Evolutionary conservation across 768 basidiomycete species (phyloP).

Genomic region (Lepiota venenata): DNA sequence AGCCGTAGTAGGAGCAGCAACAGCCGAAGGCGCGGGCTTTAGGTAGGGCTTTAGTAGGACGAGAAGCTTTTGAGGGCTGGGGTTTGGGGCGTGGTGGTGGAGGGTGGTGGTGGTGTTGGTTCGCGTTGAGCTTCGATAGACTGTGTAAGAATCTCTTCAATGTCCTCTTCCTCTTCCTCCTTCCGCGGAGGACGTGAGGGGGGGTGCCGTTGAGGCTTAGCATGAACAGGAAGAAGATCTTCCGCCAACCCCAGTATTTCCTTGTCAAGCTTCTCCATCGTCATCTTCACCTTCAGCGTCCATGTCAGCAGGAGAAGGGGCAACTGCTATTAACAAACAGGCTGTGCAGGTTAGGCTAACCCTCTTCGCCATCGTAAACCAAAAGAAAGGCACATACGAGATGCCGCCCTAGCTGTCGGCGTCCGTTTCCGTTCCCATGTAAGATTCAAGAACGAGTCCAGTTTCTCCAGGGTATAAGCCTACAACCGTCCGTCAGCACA

Average conservation of each 20-base stretch:
- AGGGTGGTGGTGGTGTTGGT: conserved; percentile 12
- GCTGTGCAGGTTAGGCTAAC: conserved; percentile 8
- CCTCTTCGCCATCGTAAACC: not conserved
- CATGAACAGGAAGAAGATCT: conserved; percentile 12
- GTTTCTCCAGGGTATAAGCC: conserved; percentile 72
- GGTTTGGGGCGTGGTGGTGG: conserved; percentile 31
- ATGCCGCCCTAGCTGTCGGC: conserved; percentile 21
- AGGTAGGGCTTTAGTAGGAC: conserved; percentile 24
- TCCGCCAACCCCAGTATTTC: conserved; percentile 25
- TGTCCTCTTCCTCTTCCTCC: conserved; percentile 36
- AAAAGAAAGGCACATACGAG: conserved; percentile 27
- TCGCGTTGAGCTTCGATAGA: conserved; percentile 14
- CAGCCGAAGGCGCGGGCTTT: conserved; percentile 15
- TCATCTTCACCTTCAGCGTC: conserved; percentile 37
- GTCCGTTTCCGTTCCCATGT: conserved; percentile 45
- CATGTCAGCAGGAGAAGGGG: conserved; percentile 25
- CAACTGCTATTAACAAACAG: conserved; percentile 15
- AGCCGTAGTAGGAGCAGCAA: conserved; percentile 1
- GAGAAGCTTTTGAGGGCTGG: conserved; percentile 24
- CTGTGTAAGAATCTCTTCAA: conserved; percentile 25
- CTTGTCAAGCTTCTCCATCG: conserved; percentile 35
- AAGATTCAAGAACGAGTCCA: conserved; percentile 63
- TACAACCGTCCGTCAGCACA: conserved; percentile 26
- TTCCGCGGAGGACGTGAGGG: conserved; percentile 8
- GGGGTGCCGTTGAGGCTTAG: conserved; percentile 14